Evolutionary conservation across 1,139 yeast species (phyloP), one percentile per base, ranked within the genome.

Genomic region (Geotrichum restrictum): DNA sequence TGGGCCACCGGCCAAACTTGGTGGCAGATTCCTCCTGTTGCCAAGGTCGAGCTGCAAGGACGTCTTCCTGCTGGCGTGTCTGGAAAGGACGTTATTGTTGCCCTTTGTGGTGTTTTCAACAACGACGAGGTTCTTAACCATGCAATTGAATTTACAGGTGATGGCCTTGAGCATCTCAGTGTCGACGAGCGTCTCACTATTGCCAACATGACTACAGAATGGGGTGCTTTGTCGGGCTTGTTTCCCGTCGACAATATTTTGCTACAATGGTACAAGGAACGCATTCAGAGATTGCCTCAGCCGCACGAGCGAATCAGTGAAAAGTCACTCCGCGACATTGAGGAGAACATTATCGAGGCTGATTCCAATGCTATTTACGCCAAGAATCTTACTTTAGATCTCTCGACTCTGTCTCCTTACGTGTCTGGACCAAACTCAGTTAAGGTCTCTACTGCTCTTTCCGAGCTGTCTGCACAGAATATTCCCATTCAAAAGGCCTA

Each of bases 21-120:
- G 99, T 93, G 98, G 98, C 98, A 94, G 80, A 88, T 93, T 55
- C 99, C 99, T 3, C 98, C 98, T 1, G 98, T 93, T 21, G 98
- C 98, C 40, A 83, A 83, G 65, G 98, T 93, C 11, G 95, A 88
- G 69, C 77, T 93, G 55, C 77, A 79, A 60, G 97, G 97, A 42
- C 71, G 79, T 60, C 78, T 93, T 56, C 96, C 94, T 19, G 73
- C 78, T 53, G 97, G 97, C 21, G 91, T 88, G 16, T 83, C 96
- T 7, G 99, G 99, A 59, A 93, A 93, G 70, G 99, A 93, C 72
- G 94, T 94, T 49, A 94, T 93, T 67, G 95, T 94, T 29, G 93
- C 98, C 0, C 77, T 93, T 49, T 93, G 99, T 75, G 98, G 98
- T 50, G 74, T 84, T 36, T 93, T 93, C 77, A 93, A 93, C 75